Evolutionary conservation across 176 grass and related monocot genomes (phyloP).

Genomic region (Triticum turgidum): DNA sequence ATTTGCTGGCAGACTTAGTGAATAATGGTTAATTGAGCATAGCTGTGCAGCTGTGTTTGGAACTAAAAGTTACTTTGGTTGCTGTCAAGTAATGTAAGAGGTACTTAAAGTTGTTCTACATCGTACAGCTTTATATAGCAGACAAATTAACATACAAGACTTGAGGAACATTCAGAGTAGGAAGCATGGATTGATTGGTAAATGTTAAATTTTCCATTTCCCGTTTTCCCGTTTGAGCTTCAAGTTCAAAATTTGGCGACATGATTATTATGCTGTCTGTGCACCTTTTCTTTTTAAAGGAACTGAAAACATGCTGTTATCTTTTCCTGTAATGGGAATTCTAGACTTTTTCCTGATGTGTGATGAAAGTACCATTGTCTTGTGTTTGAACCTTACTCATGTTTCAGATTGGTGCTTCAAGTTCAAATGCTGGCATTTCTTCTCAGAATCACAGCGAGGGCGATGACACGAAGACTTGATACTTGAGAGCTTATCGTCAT

Average conservation of each 20-base stretch:
- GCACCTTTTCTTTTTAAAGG: no score
- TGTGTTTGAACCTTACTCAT: background rate
- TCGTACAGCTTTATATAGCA: background rate
- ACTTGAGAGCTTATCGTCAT: background rate
- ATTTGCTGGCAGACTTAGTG: no score
- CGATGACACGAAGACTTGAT: background rate
- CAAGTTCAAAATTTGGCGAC: background rate
- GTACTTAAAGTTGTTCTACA: no score
- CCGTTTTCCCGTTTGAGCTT: background rate
- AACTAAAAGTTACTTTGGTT: no score
- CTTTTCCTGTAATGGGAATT: background rate
- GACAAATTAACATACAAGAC: background rate
- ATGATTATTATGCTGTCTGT: background rate
- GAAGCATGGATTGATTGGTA: no score
- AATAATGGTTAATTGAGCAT: no score
- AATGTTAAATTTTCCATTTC: background rate
- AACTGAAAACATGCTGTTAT: background rate
- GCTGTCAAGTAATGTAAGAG: no score
- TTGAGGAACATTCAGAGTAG: no score
- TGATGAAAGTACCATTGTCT: background rate
- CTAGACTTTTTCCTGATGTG: background rate
- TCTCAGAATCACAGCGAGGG: background rate
- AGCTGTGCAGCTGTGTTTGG: no score
- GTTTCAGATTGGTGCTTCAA: background rate
- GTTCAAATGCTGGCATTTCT: background rate